Percentiles rank a stretch among this genome's conserved stretches.
phyloP scores from a whole-genome alignment of 257 asterid genomes.

The Rauvolfia tetraphylla region DNA sequence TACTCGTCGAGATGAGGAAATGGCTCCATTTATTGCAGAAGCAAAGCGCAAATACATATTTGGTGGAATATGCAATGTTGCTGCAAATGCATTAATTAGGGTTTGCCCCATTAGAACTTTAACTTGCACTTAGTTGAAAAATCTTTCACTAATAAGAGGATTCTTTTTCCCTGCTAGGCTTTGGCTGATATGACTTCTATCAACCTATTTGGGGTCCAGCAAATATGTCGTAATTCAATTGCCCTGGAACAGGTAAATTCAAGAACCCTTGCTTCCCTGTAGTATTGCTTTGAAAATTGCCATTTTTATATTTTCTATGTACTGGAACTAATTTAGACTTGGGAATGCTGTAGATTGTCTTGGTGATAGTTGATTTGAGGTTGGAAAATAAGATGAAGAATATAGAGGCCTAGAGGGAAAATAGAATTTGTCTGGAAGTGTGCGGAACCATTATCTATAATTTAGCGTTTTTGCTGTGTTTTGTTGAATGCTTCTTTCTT shows the following conservation, averaged over 20 bases:
- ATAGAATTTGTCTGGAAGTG: not conserved
- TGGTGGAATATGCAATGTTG: constrained; percentile 88
- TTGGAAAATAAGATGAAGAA: not conserved
- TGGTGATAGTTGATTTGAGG: not conserved
- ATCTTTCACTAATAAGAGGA: constrained; percentile 18
- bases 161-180: constrained; percentile 50
- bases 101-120: constrained; percentile 35
- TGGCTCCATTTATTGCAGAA: constrained; percentile 81
- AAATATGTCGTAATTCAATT: constrained; percentile 95
- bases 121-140: not conserved
- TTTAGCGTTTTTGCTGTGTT: not conserved
- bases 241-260: constrained; percentile 86
- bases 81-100: constrained; percentile 77
- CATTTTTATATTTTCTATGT: not conserved
- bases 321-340: not conserved
- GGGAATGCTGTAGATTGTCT: not conserved
- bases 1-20: constrained; percentile 98
- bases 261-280: constrained; percentile 5
- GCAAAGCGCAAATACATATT: constrained; percentile 86
- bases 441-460: not conserved
- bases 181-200: constrained; percentile 85
- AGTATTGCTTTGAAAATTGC: not conserved
- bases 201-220: constrained; percentile 99
- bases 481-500: not conserved
- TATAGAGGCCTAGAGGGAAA: not conserved